Conservation (phyloP, 1,139 yeast genomes). For the Diutina siamensis region DNA sequence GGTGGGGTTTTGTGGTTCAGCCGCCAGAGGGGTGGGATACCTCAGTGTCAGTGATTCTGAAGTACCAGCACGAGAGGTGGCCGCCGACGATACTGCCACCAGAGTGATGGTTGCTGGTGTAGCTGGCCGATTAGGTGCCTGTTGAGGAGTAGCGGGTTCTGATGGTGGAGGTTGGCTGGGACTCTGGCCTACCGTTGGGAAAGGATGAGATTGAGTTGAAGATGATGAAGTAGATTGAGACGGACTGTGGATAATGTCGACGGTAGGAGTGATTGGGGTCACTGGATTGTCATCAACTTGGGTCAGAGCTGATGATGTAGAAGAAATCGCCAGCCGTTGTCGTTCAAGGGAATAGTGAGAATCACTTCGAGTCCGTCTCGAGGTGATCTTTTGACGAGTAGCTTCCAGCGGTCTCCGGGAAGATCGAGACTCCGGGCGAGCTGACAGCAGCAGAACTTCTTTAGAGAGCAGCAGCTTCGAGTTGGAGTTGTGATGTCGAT, state of each 20-base stretch:
- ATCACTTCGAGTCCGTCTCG: neutral
- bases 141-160: neutral
- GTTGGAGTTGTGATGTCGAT: neutral
- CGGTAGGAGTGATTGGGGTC: neutral
- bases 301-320: neutral
- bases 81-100: neutral
- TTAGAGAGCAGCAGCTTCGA: neutral
- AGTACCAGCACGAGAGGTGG: neutral
- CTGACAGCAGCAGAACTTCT: neutral
- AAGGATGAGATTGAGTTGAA: too few relatives aligned
- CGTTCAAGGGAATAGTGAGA: conserved; percentile 1
- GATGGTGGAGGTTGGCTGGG: neutral
- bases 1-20: neutral
- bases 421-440: neutral
- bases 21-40: neutral
- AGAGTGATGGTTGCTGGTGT: neutral
- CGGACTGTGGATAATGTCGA: too few relatives aligned
- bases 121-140: neutral
- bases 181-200: too few relatives aligned
- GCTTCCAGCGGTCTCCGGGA: neutral
- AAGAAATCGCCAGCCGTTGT: neutral
- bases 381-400: neutral
- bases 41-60: neutral
- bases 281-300: neutral
- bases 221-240: too few relatives aligned